Evolutionary conservation across 805 yeast genomes (phyloP), one percentile per base, ranked within the genome.

Genomic region (Myxozyma kluyveri): DNA sequence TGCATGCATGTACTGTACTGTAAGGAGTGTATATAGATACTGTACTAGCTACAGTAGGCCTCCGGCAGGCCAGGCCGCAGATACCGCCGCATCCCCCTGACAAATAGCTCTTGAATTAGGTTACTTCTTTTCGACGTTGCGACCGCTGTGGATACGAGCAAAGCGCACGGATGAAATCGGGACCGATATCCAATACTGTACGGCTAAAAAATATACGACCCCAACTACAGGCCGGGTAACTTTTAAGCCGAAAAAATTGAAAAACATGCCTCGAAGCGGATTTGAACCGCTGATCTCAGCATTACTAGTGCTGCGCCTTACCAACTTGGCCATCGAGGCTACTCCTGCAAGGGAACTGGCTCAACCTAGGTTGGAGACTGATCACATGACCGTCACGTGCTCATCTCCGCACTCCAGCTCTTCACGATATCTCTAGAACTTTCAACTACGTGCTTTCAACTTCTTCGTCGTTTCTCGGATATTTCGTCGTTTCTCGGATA

Each of bases 251-350:
- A 22, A 29, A 32, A 37, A 18, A 47, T 47, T 49, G 43, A 49
- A 46, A 52, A 21, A 23, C 41, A 45, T 67, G 70, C 70, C 70
- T 68, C 64, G 65, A 66, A 67, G 61, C 71, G 69, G 70, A 67
- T 64, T 67, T 60, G 70, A 67, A 67, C 70, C 69, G 69, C 63
- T 67, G 70, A 67, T 67, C 70, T 67, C 69, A 55, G 65, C 70
- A 67, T 67, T 67, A 67, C 70, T 68, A 67, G 70, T 67, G 70
- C 65, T 55, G 69, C 68, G 70, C 70, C 70, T 67, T 67, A 67
- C 70, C 70, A 67, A 67, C 70, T 67, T 67, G 70, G 70, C 70
- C 70, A 67, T 66, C 62, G 61, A 68, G 70, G 70, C 70, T 49
- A n/a, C 4, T 41, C 29, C 3, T 23, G 21, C 10, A 18, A 3